A percentile compares a stretch with the other conserved stretches of the same genome.
phyloP scores from a whole-genome alignment of 805 yeast species.

The Cyberlindnera sargentensis region DNA sequence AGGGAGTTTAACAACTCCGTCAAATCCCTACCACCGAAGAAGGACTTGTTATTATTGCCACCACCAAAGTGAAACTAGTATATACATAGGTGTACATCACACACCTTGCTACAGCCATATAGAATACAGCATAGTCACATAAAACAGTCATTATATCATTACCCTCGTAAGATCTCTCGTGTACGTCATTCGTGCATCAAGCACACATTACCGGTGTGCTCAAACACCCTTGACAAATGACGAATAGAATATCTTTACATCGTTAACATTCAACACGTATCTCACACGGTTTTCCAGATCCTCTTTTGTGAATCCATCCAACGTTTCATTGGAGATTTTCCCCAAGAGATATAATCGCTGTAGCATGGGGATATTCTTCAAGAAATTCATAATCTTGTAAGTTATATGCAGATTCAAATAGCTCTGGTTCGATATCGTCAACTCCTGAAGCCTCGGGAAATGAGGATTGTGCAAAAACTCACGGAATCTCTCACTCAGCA shows the following conservation, averaged over 20 bases:
- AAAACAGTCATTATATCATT: too few species aligned
- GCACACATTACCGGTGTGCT: not conserved
- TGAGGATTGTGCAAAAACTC: constrained; percentile 25
- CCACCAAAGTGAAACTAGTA: constrained; percentile 6
- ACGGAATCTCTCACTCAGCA: constrained; percentile 30
- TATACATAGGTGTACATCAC: not conserved
- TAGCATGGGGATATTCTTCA: constrained; percentile 27
- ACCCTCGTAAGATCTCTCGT: too few species aligned
- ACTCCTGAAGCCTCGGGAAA: constrained; percentile 19
- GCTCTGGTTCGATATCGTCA: constrained; percentile 25
- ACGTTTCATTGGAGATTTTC: constrained; percentile 28
- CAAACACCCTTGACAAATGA: constrained; percentile 19
- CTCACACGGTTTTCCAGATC: constrained; percentile 23
- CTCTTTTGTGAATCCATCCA: constrained; percentile 22
- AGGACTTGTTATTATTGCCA: constrained; percentile 8
- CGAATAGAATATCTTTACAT: constrained; percentile 29
- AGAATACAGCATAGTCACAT: not conserved
- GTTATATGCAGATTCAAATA: constrained; percentile 26
- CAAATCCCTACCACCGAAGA: constrained; percentile 11
- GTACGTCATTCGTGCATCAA: not conserved
- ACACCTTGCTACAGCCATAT: not conserved
- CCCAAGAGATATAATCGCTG: constrained; percentile 25
- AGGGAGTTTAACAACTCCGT: constrained; percentile 59
- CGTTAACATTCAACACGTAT: constrained; percentile 22
- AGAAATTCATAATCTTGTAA: constrained; percentile 24